Conservation (phyloP, 1,284 basidiomycete species). For the Schizopora paradoxa region DNA sequence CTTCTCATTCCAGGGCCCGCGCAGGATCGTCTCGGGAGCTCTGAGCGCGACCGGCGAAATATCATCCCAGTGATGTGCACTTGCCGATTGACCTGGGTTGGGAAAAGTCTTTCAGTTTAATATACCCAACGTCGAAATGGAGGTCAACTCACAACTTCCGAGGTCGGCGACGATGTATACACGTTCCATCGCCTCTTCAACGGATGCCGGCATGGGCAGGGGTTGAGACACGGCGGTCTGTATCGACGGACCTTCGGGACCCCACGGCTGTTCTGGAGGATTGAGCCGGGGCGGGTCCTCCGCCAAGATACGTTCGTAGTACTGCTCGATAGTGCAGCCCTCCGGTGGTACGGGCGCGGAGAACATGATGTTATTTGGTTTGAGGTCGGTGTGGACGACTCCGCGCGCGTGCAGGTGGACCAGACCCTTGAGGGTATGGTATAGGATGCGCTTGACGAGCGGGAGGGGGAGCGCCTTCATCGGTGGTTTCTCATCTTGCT, state of each 20-base stretch:
- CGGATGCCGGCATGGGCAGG: constrained; percentile 25
- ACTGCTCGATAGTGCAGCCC: too few species aligned
- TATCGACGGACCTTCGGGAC: constrained; percentile 22
- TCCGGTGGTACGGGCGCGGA: constrained; percentile 10
- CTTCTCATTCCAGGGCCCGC: constrained; percentile 27
- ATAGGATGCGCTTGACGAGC: constrained; percentile 15
- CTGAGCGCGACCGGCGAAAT: constrained; percentile 25
- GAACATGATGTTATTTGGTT: constrained; percentile 15
- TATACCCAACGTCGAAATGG: background rate
- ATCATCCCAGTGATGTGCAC: constrained; percentile 15
- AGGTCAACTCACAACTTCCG: constrained; percentile 25
- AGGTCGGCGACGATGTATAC: constrained; percentile 30
- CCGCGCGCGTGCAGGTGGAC: constrained; percentile 10
- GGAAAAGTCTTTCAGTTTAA: too few species aligned
- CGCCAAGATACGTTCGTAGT: too few species aligned
- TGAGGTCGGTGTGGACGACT: constrained; percentile 16
- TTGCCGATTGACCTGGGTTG: constrained; percentile 20
- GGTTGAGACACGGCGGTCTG: constrained; percentile 28
- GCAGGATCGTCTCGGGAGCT: constrained; percentile 29
- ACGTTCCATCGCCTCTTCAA: constrained; percentile 22
- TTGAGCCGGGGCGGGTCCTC: constrained; percentile 23
- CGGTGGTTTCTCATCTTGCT: too few species aligned
- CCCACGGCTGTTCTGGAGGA: constrained; percentile 26
- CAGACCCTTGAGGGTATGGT: constrained; percentile 14
- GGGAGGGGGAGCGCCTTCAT: constrained; percentile 6